A percentile compares a stretch with the other conserved stretches of the same genome.
phyloP scores from a whole-genome alignment of 345 rosid species.

The Draba incana region DNA sequence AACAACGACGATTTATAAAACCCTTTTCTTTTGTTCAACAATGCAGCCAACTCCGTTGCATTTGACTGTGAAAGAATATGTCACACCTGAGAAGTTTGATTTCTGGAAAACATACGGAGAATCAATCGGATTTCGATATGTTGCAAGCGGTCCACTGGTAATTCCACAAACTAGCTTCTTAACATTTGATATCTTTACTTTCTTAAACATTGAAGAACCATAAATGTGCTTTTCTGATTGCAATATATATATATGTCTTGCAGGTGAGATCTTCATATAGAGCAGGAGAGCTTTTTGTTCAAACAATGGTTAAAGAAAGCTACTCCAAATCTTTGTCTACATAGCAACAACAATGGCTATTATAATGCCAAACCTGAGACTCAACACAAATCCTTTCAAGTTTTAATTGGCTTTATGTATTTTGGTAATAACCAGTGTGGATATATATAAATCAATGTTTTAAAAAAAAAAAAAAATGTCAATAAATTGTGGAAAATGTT shows the following conservation, averaged over 20 bases:
- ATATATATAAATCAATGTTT: constrained; percentile 7
- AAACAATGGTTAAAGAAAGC: constrained; percentile 90
- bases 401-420: not conserved
- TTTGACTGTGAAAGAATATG: constrained; percentile 93
- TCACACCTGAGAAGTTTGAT: constrained; percentile 88
- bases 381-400: constrained; percentile 10
- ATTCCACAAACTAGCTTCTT: constrained; percentile 31
- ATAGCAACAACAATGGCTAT: no score
- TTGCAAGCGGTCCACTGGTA: constrained; percentile 98
- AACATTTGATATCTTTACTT: not conserved
- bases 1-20: not conserved
- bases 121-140: constrained; percentile 90
- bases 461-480: not conserved
- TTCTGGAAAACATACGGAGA: constrained; percentile 97
- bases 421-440: constrained; percentile 11
- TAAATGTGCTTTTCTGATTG: constrained; percentile 21
- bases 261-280: constrained; percentile 97
- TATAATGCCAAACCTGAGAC: constrained; percentile 3
- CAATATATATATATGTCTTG: constrained; percentile 21
- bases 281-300: constrained; percentile 92
- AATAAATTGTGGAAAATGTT: constrained; percentile 1
- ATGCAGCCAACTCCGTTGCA: constrained; percentile 96
- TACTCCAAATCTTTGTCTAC: constrained; percentile 23
- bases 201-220: not conserved
- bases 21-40: constrained; percentile 3